These are phyloP conservation scores for Suillus sp. DNA, from an alignment of 768 basidiomycete species.

Conservation along the genomic window DNA sequence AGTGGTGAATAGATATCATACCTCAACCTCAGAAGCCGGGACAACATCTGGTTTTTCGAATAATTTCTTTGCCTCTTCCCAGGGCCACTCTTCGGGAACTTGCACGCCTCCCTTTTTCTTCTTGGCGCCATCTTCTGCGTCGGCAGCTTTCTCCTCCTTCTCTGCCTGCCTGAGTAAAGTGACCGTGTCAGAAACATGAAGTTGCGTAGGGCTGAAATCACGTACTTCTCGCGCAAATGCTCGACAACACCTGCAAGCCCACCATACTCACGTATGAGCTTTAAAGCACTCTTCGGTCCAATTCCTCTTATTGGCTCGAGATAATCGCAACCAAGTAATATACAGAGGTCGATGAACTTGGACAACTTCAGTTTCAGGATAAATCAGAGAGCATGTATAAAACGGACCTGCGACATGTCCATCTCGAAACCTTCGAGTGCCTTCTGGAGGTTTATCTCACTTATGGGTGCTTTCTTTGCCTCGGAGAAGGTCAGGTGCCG, in stretches of 20 bases:
- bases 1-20: conserved; percentile 32
- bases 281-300: conserved; percentile 94
- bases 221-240: conserved; percentile 77
- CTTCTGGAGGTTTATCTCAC: conserved; percentile 81
- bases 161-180: conserved; percentile 30
- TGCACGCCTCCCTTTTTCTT: conserved; percentile 72
- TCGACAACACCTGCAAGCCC: conserved; percentile 72
- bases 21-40: conserved; percentile 84
- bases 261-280: conserved; percentile 84
- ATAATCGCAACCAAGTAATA: conserved; percentile 97
- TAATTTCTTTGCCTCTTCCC: conserved; percentile 90
- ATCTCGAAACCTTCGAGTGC: conserved; percentile 90
- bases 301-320: conserved; percentile 98
- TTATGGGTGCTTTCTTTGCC: conserved; percentile 95
- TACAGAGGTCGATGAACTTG: conserved; percentile 95
- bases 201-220: neutral
- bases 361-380: neutral
- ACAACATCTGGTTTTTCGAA: conserved; percentile 90
- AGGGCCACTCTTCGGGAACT: conserved; percentile 95
- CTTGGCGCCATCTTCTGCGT: conserved; percentile 41
- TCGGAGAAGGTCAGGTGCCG: conserved; percentile 98
- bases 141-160: conserved; percentile 48
- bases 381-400: neutral
- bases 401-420: conserved; percentile 80
- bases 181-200: neutral